Conservation (phyloP, 208 protist species). For the Acanthamoeba sp. region DNA sequence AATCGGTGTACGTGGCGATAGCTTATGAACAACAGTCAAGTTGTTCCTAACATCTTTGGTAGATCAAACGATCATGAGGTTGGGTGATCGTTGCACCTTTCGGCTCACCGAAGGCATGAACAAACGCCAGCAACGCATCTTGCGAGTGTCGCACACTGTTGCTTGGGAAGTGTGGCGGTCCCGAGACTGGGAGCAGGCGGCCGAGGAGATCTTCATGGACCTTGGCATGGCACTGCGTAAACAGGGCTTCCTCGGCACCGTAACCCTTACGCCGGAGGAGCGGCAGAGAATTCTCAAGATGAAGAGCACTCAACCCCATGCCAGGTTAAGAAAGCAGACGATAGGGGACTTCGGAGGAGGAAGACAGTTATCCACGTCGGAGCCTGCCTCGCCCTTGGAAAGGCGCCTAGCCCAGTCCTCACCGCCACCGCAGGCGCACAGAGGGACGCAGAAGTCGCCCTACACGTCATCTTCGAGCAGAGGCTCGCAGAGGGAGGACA, state of each 20-base stretch:
- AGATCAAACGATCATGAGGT: background rate
- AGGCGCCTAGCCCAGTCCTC: background rate
- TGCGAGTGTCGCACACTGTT: background rate
- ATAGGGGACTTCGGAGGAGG: too few species aligned
- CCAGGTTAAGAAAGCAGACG: too few species aligned
- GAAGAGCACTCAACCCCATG: too few species aligned
- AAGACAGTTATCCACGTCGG: too few species aligned
- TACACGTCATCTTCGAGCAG: background rate
- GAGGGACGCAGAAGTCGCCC: background rate
- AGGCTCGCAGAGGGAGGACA: background rate
- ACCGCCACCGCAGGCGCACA: background rate
- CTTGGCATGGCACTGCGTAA: background rate
- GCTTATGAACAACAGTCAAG: too few species aligned
- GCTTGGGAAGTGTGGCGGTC: background rate
- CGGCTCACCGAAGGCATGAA: background rate
- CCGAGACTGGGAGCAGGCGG: background rate
- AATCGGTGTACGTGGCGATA: background rate
- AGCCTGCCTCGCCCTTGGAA: too few species aligned
- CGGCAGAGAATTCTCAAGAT: background rate
- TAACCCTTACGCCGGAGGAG: background rate
- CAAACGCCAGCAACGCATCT: slow-evolving; percentile 1
- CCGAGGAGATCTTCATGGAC: slow-evolving; percentile 5
- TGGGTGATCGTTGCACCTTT: background rate
- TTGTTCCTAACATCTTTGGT: background rate
- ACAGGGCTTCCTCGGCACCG: background rate